Base-by-base conservation (phyloP, 345 rosid genomes). In the Jatropha curcas region DNA sequence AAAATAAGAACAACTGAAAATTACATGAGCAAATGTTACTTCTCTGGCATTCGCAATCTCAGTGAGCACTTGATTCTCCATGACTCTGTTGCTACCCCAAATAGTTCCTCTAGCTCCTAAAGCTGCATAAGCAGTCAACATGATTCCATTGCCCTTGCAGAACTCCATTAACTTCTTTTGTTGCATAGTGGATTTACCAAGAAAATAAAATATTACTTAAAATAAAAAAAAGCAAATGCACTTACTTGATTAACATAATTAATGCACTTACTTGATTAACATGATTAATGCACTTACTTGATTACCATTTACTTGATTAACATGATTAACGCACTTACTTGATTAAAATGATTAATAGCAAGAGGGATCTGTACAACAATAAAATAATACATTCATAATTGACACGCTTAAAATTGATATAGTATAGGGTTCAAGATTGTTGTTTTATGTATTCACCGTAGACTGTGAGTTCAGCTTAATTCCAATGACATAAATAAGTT, bases 261-360 rank as follows among this genome's bases (percentile, higher is more conserved):
- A n/a, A n/a, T n/a, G n/a, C n/a, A n/a, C 80, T 81, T 72, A 93
- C 98, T 79, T 93, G 98, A 79, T 89, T 86, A 50, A 88, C 85
- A n/a, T n/a, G n/a, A n/a, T n/a, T n/a, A n/a, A n/a, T n/a, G n/a
- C n/a, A n/a, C n/a, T n/a, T n/a, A n/a, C n/a, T n/a, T n/a, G n/a
- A n/a, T n/a, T n/a, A n/a, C n/a, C n/a, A n/a, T n/a, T n/a, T n/a
- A n/a, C n/a, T n/a, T n/a, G n/a, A n/a, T n/a, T n/a, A n/a, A n/a
- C n/a, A n/a, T n/a, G n/a, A n/a, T n/a, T n/a, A n/a, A n/a, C n/a
- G n/a, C n/a, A n/a, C 80, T 81, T 72, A 93, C 98, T 79, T 93
- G 98, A 79, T 89, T 86, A 50, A 88, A 84, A n/a, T n/a, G n/a
- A n/a, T n/a, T n/a, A n/a, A n/a, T n/a, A 24, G 89, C 82, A 0